These are phyloP conservation scores for Pseudogymnoascus sp. DNA, from an alignment of 2,329 filamentous ascomycete genomes.

Conservation along the genomic window DNA sequence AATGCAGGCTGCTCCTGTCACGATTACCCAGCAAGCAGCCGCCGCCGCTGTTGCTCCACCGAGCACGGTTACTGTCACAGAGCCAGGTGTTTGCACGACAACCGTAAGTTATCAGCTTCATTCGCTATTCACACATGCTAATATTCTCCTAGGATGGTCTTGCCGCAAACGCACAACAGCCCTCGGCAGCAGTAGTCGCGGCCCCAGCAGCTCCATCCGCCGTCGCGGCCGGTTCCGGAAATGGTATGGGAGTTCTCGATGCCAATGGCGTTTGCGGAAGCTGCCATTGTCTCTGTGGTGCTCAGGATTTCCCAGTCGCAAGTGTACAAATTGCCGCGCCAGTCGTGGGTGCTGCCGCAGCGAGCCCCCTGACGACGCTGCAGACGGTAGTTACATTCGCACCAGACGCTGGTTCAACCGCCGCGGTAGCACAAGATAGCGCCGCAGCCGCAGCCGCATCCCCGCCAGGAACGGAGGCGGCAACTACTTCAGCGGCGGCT, in stretches of 20 bases:
- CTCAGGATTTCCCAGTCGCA: not conserved
- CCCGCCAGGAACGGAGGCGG: not conserved
- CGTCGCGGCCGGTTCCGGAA: not conserved
- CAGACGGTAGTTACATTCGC: slow-evolving; percentile 11
- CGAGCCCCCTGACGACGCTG: slow-evolving; percentile 1
- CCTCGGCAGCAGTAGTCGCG: not conserved
- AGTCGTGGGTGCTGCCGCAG: not conserved
- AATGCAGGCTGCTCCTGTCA: not conserved
- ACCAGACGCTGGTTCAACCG: not conserved
- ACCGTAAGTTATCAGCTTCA: not conserved
- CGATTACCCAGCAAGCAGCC: slow-evolving; percentile 6
- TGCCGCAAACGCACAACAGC: not conserved
- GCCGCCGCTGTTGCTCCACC: not conserved
- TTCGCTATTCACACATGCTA: not conserved
- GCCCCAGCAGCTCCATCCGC: not conserved
- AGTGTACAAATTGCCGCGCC: not conserved
- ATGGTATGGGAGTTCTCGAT: not conserved
- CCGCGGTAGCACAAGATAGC: not conserved
- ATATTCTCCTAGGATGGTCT: not conserved
- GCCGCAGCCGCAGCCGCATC: not conserved
- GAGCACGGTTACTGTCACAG: slow-evolving; percentile 1
- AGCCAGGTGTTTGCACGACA: not conserved
- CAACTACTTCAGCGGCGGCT: not conserved
- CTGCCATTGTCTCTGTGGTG: not conserved
- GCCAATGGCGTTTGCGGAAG: not conserved